Evolutionary conservation across 2,329 filamentous ascomycete species (phyloP).

Genomic region (Juglanconis sp.): DNA sequence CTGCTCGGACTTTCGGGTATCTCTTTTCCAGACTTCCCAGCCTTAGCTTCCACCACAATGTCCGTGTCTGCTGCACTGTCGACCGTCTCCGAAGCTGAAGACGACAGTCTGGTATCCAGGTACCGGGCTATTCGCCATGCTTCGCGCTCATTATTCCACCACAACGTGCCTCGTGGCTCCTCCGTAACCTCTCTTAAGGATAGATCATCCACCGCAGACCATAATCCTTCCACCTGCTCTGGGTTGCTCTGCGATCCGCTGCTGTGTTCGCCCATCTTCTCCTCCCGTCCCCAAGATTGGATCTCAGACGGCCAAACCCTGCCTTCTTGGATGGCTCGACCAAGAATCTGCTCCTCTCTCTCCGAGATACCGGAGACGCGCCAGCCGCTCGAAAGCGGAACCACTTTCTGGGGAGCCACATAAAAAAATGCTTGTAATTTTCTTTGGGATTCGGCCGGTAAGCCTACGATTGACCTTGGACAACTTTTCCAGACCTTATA

Average conservation of each 20-base stretch:
- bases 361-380: not conserved
- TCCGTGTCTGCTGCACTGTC: too few species aligned
- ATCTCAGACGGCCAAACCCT: not conserved
- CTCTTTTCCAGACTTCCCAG: not conserved
- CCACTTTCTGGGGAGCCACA: not conserved
- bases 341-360: not conserved
- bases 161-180: not conserved
- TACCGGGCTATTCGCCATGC: not conserved
- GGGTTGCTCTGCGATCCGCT: not conserved
- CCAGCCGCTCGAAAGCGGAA: not conserved
- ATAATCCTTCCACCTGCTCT: not conserved
- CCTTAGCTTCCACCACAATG: too few species aligned
- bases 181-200: not conserved
- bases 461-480: not conserved
- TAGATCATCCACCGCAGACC: not conserved
- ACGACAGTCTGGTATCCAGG: not conserved
- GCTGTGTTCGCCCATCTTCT: not conserved
- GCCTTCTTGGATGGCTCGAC: not conserved
- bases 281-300: not conserved
- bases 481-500: not conserved
- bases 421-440: not conserved
- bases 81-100: not conserved
- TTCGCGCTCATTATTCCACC: constrained; percentile 9
- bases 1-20: too few species aligned
- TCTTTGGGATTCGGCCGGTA: not conserved